A percentile compares a stretch with the other conserved stretches of the same genome.
Conservation (phyloP, 2,329 filamentous ascomycete species). For the Penicillium corylophilum region DNA sequence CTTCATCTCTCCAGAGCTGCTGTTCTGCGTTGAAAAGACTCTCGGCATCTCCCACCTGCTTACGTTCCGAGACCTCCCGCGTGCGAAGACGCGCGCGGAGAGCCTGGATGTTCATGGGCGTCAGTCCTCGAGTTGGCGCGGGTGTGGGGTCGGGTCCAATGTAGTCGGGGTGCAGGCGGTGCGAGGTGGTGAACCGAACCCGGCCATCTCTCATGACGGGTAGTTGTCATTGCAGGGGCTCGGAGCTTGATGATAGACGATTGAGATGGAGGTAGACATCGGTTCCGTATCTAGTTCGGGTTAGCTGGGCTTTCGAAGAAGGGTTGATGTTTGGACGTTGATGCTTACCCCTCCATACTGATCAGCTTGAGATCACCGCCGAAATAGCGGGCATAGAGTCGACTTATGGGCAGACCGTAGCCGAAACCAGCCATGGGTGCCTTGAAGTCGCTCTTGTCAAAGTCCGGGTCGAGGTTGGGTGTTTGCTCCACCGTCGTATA, state of each 20-base stretch:
- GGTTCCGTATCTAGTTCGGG: constrained; percentile 74
- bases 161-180: constrained; percentile 41
- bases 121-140: constrained; percentile 51
- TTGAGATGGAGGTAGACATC: constrained; percentile 98
- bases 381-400: constrained; percentile 94
- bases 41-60: constrained; percentile 87
- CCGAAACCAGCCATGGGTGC: constrained; percentile 98
- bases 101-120: constrained; percentile 52
- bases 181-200: constrained; percentile 43
- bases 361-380: constrained; percentile 96
- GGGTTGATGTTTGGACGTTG: neutral
- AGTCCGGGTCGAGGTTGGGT: constrained; percentile 91
- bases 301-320: constrained; percentile 14
- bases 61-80: constrained; percentile 77
- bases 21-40: constrained; percentile 64
- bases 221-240: constrained; percentile 91
- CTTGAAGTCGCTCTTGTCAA: constrained; percentile 99
- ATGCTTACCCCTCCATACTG: constrained; percentile 93
- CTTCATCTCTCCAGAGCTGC: constrained; percentile 17
- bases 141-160: constrained; percentile 32
- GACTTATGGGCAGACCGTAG: constrained; percentile 92
- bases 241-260: constrained; percentile 88
- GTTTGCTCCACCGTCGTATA: constrained; percentile 98
- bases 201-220: constrained; percentile 80
- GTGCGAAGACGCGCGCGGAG: constrained; percentile 70